Conservation (phyloP, 345 rosid genomes). For the Citrus reticulata region DNA sequence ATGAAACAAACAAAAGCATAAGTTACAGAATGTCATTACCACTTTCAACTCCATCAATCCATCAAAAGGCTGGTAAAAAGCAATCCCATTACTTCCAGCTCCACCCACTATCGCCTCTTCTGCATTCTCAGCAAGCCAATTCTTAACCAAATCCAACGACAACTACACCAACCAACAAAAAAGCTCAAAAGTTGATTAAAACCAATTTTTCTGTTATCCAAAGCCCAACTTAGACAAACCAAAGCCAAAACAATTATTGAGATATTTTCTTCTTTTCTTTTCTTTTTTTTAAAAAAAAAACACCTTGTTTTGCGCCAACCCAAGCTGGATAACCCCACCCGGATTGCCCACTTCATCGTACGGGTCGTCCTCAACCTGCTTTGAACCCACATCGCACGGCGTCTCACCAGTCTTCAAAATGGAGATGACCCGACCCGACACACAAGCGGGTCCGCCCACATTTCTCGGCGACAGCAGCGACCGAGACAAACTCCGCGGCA, state of each 20-base stretch:
- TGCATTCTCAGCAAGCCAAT: conserved; percentile 62
- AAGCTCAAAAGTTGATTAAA: neutral
- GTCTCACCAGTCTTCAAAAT: conserved; percentile 53
- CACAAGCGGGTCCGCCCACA: conserved; percentile 48
- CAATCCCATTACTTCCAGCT: conserved; percentile 52
- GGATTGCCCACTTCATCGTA: conserved; percentile 65
- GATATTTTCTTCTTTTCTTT: no score
- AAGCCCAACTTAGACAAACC: neutral
- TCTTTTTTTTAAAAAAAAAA: neutral
- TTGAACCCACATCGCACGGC: conserved; percentile 48
- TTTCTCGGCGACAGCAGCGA: conserved; percentile 63
- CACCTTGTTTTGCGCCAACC: conserved; percentile 66
- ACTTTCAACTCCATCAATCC: conserved; percentile 73
- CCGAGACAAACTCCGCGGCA: conserved; percentile 64
- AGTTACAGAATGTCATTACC: conserved; percentile 36
- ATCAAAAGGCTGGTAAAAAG: conserved; percentile 64
- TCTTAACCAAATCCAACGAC: conserved; percentile 50
- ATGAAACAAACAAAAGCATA: neutral
- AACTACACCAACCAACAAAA: conserved; percentile 26
- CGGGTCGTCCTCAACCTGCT: conserved; percentile 59
- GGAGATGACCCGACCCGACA: conserved; percentile 51
- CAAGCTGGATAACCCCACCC: conserved; percentile 74
- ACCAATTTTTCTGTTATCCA: neutral
- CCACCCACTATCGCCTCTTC: conserved; percentile 43
- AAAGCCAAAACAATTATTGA: neutral